phyloP scores from a whole-genome alignment of 257 asterid species.

The Paulownia fortunei region DNA sequence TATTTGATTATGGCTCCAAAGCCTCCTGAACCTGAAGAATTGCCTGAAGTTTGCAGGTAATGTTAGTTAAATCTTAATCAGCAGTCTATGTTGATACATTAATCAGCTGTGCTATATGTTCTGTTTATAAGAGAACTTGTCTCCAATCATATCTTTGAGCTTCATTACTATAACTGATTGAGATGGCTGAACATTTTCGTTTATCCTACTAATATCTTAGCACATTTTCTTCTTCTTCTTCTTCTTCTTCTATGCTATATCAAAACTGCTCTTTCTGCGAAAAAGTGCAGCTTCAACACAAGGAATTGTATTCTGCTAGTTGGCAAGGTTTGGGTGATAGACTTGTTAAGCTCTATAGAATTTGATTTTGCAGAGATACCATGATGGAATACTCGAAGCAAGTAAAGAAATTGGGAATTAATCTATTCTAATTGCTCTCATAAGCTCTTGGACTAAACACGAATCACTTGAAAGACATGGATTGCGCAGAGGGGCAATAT shows the following conservation, averaged over 20 bases:
- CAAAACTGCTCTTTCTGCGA: too few species aligned
- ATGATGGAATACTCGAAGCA: slow-evolving; percentile 21
- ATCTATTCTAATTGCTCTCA: slow-evolving; percentile 16
- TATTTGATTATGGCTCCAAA: slow-evolving; percentile 42
- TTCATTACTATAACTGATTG: too few species aligned
- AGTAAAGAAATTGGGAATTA: not conserved
- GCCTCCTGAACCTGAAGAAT: slow-evolving; percentile 28
- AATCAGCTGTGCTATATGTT: too few species aligned
- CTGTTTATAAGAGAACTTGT: too few species aligned
- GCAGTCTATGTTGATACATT: too few species aligned
- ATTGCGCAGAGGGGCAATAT: slow-evolving; percentile 29
- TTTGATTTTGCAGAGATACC: slow-evolving; percentile 8
- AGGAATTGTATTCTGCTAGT: not conserved
- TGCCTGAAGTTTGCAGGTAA: slow-evolving; percentile 36
- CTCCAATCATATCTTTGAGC: too few species aligned
- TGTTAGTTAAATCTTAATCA: not conserved
- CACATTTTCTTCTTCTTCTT: not conserved
- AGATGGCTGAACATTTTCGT: too few species aligned
- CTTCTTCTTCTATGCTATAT: too few species aligned
- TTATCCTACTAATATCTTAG: not conserved
- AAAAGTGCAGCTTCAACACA: too few species aligned
- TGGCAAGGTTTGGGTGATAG: too few species aligned
- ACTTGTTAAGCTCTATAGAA: not conserved
- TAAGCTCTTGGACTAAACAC: slow-evolving; percentile 20
- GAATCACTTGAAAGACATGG: slow-evolving; percentile 37